Evolutionary conservation across 306 rosid species (phyloP).

Genomic region (Cicer bijugum): DNA sequence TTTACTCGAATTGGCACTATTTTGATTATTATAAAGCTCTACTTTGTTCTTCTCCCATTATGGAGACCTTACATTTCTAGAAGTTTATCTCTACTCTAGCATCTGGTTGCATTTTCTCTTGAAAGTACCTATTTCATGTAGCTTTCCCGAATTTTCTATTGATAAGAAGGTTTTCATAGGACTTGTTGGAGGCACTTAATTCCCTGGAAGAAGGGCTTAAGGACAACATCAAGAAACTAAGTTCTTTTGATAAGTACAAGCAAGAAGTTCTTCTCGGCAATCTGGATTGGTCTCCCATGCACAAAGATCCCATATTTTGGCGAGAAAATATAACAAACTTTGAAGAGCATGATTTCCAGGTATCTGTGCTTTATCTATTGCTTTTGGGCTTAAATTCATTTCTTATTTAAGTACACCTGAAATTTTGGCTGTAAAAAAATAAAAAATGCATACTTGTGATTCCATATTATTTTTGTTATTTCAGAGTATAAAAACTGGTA

Average conservation of each 20-base stretch:
- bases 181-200: slow-evolving; percentile 88
- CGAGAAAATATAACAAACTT: slow-evolving; percentile 79
- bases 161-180: slow-evolving; percentile 56
- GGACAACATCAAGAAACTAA: slow-evolving; percentile 83
- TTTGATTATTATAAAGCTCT: neutral
- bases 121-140: slow-evolving; percentile 29
- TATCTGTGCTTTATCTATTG: slow-evolving; percentile 36
- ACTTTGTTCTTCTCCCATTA: slow-evolving; percentile 13
- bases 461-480: slow-evolving; percentile 4
- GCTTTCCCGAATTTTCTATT: slow-evolving; percentile 14
- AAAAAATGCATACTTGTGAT: slow-evolving; percentile 14
- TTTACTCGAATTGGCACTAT: slow-evolving; percentile 21
- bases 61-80: slow-evolving; percentile 25
- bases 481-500: neutral
- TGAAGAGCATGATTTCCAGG: slow-evolving; percentile 98
- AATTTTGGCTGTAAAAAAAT: slow-evolving; percentile 13
- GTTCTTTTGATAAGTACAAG: slow-evolving; percentile 92
- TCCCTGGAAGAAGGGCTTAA: slow-evolving; percentile 84
- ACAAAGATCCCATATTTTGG: slow-evolving; percentile 93
- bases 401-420: slow-evolving; percentile 11
- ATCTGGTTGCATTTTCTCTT: slow-evolving; percentile 1
- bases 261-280: slow-evolving; percentile 96
- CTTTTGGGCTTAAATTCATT: slow-evolving; percentile 21
- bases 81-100: slow-evolving; percentile 6
- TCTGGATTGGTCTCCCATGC: slow-evolving; percentile 99